phyloP scores from a whole-genome alignment of 495 filamentous ascomycete genomes.

The Echria macrotheca region DNA sequence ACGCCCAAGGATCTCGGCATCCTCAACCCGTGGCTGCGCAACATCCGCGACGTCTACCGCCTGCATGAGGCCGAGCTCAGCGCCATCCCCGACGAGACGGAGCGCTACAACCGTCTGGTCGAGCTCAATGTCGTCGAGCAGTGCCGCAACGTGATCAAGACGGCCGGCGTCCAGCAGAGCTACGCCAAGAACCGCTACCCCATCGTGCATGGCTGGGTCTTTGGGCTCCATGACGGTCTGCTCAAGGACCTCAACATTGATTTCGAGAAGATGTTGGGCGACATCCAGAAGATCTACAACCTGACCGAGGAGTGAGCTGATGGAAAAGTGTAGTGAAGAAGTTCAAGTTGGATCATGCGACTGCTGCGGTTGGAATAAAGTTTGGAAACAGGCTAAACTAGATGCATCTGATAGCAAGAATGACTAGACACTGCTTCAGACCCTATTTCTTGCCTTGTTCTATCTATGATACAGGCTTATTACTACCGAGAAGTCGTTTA shows the following conservation, averaged over 20 bases:
- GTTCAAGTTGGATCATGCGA: too few species aligned
- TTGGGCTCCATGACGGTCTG: slow-evolving; percentile 47
- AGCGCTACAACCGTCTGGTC: slow-evolving; percentile 50
- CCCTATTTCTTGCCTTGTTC: too few species aligned
- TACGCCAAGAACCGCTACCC: slow-evolving; percentile 48
- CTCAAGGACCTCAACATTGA: slow-evolving; percentile 51
- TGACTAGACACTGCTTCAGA: too few species aligned
- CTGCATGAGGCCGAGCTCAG: slow-evolving; percentile 54
- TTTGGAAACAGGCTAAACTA: too few species aligned
- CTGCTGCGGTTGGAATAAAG: too few species aligned
- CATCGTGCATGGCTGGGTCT: slow-evolving; percentile 54
- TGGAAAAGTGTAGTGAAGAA: too few species aligned
- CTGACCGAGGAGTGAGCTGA: slow-evolving; percentile 28
- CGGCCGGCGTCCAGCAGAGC: slow-evolving; percentile 49
- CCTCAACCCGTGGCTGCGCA: slow-evolving; percentile 57
- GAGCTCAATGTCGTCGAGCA: slow-evolving; percentile 58
- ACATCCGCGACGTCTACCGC: slow-evolving; percentile 56
- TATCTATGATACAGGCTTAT: too few species aligned
- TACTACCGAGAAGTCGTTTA: too few species aligned
- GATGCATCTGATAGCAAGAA: too few species aligned
- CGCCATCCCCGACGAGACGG: slow-evolving; percentile 37
- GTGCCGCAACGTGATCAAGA: slow-evolving; percentile 55
- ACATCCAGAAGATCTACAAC: slow-evolving; percentile 54
- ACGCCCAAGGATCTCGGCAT: slow-evolving; percentile 51
- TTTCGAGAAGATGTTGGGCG: slow-evolving; percentile 36